Base-by-base conservation (phyloP, 176 grass and related monocot genomes). In the Carex myosuroides region DNA sequence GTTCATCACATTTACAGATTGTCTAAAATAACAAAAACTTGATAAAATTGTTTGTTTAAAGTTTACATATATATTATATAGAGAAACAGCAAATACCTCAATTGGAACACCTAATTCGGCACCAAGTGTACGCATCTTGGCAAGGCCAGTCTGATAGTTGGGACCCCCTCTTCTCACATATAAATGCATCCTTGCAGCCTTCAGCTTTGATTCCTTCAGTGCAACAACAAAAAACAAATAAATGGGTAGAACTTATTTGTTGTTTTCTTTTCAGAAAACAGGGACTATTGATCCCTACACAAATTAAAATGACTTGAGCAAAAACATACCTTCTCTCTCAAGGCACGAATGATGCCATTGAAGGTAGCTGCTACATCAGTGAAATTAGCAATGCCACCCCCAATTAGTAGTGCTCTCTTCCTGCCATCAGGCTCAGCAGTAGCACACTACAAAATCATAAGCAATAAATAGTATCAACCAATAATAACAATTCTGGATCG, bases 311-410 rank as follows among this genome's bases (percentile, higher is more conserved):
- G 64, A 37, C 30, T 68, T 37, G 1, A 68, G 16, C 1, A 37
- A 17, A 11, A 68, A 37, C 13, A 68, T 26, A 87, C 95, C 92
- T 98, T 98, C 90, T 98, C 95, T 70, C 91, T 98, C 78, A 98
- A 72, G 79, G 95, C 95, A n/a, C 79, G 84, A 79, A 94, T 98
- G 71, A 98, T 94, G 76, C 92, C 95, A 84, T 83, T 93, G 74
- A 98, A 98, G 58, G 95, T 98, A 55, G 95, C 89, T 18, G 95
- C 95, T 26, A 94, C 95, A 86, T 98, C 92, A 8, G 95, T 98
- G 87, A 98, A 98, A 88, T 98, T 98, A 75, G 92, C 95, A 57
- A 98, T 98, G 48, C 95, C 95, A 33, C 95, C 95, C 89, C 95
- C 95, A 3, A 98, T 93, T 73, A 98, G 90, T 60, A 98, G 90